Base-by-base conservation (phyloP, 768 basidiomycete genomes). In the Pholiota microspora region DNA sequence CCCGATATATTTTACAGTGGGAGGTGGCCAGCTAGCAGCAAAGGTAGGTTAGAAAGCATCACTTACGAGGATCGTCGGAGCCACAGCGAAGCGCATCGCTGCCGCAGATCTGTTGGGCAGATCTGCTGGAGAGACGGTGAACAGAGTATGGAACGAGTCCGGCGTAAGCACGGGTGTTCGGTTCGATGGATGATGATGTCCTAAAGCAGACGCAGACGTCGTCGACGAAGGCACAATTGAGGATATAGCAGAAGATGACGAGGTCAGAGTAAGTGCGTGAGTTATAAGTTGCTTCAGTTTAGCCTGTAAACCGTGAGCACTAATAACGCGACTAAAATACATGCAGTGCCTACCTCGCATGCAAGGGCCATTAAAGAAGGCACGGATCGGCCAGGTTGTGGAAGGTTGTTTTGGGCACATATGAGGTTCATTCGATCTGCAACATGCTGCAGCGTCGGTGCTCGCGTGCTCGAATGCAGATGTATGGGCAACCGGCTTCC, bases 211-310 rank as follows among this genome's bases (percentile, higher is more conserved):
- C 56, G 32, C 58, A 15, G 62, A 61, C 1, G 82, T 75, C 12
- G 75, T 75, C 12, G 75, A 76, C 42, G 87, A 83, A 0, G 88
- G 83, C 8, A 75, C 77, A 45, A 93, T 90, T 45, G 90, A 92
- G 6, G 85, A 80, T 60, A 91, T 85, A 25, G 88, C 83, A 60
- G 86, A 82, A 5, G 90, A 92, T 7, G 84, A 79, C 0, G 88
- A 83, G 2, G 89, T 91, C 8, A 92, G 73, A 2, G 89, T 86
- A 27, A 93, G 69, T 4, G 90, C 88, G 60, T 88, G 88, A 1
- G 86, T 89, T 59, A 93, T 86, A 24, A 92, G 80, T 54, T 92
- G 88, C 64, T 93, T 93, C 3, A 93, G 77, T 65, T 90, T 89
- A 15, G 88, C 88, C 89, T 91, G 57, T 3, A 13, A 29, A 34